Conservation (phyloP, 345 rosid genomes). For the Brassica nigra region DNA sequence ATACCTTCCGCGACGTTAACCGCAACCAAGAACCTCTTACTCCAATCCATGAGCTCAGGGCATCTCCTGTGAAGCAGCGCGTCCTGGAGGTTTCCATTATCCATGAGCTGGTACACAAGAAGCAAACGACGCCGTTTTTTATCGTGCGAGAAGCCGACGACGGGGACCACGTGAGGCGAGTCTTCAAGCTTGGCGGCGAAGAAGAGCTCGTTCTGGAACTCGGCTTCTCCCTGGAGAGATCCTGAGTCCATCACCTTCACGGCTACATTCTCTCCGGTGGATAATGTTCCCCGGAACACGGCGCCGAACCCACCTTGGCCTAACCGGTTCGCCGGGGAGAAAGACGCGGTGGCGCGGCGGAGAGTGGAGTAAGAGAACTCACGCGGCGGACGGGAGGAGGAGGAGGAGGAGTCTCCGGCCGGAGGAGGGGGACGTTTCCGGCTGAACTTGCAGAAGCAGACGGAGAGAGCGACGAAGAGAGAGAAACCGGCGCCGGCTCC, state of each 20-base stretch:
- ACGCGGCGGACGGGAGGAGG: conserved; percentile 51
- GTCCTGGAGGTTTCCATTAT: conserved; percentile 83
- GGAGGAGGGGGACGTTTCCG: conserved; percentile 46
- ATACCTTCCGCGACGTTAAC: conserved; percentile 76
- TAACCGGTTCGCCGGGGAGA: conserved; percentile 54
- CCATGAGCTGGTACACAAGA: conserved; percentile 82
- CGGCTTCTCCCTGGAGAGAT: conserved; percentile 91
- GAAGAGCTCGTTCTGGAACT: conserved; percentile 90
- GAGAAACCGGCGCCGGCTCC: conserved; percentile 52
- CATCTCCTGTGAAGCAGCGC: conserved; percentile 76
- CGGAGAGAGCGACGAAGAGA: conserved; percentile 43
- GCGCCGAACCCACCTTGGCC: conserved; percentile 89
- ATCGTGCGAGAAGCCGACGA: conserved; percentile 77
- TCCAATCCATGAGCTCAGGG: conserved; percentile 73
- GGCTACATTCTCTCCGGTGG: conserved; percentile 50
- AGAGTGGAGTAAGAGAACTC: conserved; percentile 62
- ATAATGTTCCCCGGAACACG: conserved; percentile 66
- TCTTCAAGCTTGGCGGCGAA: conserved; percentile 67
- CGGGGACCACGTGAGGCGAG: conserved; percentile 65
- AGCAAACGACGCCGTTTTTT: conserved; percentile 67
- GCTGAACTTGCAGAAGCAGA: conserved; percentile 62
- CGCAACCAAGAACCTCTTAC: conserved; percentile 55
- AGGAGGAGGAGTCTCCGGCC: background rate
- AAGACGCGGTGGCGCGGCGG: conserved; percentile 67
- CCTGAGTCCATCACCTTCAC: conserved; percentile 94